phyloP scores from a whole-genome alignment of 2,329 filamentous ascomycete species.

The Colletotrichum coccodes region DNA sequence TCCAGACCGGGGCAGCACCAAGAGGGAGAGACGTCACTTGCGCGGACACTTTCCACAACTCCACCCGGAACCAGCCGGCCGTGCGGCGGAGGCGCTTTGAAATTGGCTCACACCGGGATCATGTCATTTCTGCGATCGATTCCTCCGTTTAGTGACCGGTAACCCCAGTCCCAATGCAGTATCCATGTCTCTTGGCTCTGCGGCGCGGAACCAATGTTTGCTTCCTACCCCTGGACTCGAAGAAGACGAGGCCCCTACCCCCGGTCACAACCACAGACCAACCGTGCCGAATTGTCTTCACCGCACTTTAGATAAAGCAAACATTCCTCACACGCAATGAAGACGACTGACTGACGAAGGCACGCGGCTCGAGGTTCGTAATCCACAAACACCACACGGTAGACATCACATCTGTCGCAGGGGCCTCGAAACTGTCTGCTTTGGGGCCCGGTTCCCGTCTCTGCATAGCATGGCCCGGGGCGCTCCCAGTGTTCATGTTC shows the following conservation, averaged over 20 bases:
- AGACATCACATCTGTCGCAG: not conserved
- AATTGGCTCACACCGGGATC: not conserved
- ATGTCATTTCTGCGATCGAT: not conserved
- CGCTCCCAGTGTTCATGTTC: not conserved
- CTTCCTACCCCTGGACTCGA: not conserved
- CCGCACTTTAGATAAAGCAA: not conserved
- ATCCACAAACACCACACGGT: not conserved
- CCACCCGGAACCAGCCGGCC: not conserved
- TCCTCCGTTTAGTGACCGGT: not conserved
- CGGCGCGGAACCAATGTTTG: not conserved
- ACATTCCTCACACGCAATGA: not conserved
- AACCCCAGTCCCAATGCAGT: not conserved
- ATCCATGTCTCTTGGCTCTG: not conserved
- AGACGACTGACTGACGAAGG: no score
- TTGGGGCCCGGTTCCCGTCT: not conserved
- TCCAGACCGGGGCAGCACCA: not conserved
- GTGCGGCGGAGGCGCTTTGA: no score
- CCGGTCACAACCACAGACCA: not conserved
- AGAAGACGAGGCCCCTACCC: not conserved
- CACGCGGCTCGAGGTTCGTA: no score
- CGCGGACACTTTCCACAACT: not conserved
- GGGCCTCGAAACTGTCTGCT: not conserved
- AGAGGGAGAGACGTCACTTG: not conserved
- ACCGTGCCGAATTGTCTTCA: no score
- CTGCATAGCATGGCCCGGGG: not conserved